A percentile compares a stretch with the other conserved stretches of the same genome.
Evolutionary conservation across 2,329 filamentous ascomycete species (phyloP).

Genomic region (Rutstroemia sydowiana): DNA sequence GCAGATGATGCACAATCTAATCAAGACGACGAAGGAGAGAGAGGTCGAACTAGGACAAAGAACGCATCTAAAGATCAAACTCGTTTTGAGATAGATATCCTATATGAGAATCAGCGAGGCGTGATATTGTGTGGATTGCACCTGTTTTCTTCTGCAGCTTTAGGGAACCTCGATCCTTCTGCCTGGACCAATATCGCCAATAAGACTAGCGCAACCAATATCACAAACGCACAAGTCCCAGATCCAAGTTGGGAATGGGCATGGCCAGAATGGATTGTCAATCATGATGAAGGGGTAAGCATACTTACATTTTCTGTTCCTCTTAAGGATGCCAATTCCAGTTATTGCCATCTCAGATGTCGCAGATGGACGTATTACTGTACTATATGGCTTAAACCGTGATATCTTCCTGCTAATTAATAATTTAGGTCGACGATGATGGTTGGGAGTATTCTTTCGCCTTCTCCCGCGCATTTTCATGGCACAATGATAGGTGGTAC

Average conservation of each 20-base stretch:
- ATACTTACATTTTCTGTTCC: not conserved
- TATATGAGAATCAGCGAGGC: conserved; percentile 94
- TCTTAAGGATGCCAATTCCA: too few species aligned
- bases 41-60: conserved; percentile 15
- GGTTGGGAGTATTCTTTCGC: conserved; percentile 96
- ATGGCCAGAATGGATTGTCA: conserved; percentile 58
- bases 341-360: too few species aligned
- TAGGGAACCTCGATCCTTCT: conserved; percentile 78
- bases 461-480: conserved; percentile 66
- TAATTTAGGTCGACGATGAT: conserved; percentile 58
- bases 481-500: conserved; percentile 90
- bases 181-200: conserved; percentile 73
- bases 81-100: conserved; percentile 63
- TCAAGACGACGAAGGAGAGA: conserved; percentile 7
- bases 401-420: too few species aligned
- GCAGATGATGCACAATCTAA: not conserved
- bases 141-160: conserved; percentile 78
- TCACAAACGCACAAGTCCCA: conserved; percentile 82
- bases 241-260: conserved; percentile 94
- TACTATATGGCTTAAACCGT: too few species aligned
- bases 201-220: conserved; percentile 55
- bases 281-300: conserved; percentile 64
- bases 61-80: conserved; percentile 3
- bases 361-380: too few species aligned
- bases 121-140: conserved; percentile 82